A percentile compares a stretch with the other conserved stretches of the same genome.
phyloP scores from a whole-genome alignment of 176 grass and related monocot species.

The Elymus sibiricus region DNA sequence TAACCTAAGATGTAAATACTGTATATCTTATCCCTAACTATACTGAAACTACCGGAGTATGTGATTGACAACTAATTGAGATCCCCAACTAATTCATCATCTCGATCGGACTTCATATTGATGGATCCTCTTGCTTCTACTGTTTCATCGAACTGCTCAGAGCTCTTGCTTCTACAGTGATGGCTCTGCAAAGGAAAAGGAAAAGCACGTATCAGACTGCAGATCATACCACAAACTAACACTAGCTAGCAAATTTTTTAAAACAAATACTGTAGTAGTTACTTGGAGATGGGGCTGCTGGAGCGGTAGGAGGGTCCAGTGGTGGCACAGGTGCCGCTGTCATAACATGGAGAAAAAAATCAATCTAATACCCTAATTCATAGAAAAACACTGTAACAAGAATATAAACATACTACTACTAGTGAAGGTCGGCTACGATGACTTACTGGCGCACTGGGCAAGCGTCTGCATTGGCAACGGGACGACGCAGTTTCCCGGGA shows the following conservation, averaged over 20 bases:
- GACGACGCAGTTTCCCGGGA: neutral
- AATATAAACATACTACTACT: neutral
- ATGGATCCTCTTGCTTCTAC: neutral
- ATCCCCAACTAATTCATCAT: neutral
- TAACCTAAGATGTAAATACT: too few species aligned
- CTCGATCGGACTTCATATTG: neutral
- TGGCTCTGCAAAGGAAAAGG: neutral
- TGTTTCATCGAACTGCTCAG: too few species aligned
- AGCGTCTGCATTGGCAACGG: neutral
- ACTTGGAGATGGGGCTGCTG: neutral
- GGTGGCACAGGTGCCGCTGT: neutral
- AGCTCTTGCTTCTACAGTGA: neutral
- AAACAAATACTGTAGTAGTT: too few species aligned
- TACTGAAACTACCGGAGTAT: neutral
- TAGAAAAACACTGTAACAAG: neutral
- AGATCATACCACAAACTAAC: neutral
- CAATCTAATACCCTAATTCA: neutral
- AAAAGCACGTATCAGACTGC: neutral
- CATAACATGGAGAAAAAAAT: neutral
- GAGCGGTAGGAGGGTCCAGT: conserved; percentile 2
- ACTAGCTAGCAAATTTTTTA: too few species aligned
- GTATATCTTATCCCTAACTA: neutral
- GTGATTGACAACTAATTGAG: neutral
- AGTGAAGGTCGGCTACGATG: neutral
- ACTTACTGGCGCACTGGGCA: conserved; percentile 1